Evolutionary conservation across 768 basidiomycete species (phyloP).

Genomic region (Bullera alba): DNA sequence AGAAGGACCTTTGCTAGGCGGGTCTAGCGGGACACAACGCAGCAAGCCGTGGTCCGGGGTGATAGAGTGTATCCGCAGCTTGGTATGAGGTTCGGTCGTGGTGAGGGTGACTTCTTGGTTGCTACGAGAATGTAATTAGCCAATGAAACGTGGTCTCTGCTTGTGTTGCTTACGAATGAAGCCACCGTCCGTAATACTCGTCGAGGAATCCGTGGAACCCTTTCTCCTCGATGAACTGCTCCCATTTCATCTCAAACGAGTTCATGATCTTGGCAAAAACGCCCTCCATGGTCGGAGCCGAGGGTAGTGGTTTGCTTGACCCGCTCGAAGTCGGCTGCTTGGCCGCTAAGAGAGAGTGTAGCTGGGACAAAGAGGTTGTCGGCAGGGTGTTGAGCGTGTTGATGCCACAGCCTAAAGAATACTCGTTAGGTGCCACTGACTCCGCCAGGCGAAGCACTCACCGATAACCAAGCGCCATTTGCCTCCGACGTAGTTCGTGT

Average conservation of each 20-base stretch:
- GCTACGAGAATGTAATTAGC: constrained; percentile 5
- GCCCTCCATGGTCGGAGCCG: constrained; percentile 60
- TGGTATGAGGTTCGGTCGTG: constrained; percentile 61
- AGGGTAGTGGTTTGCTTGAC: constrained; percentile 30
- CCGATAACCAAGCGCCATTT: constrained; percentile 74
- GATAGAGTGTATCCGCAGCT: constrained; percentile 74
- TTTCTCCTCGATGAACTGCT: constrained; percentile 56
- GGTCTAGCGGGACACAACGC: constrained; percentile 54
- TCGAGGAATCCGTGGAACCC: constrained; percentile 79
- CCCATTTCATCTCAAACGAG: constrained; percentile 74
- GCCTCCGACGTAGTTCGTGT: constrained; percentile 69
- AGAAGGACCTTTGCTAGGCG: not conserved
- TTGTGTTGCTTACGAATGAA: constrained; percentile 69
- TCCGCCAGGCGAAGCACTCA: constrained; percentile 46
- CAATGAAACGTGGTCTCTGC: not conserved
- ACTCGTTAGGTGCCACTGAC: not conserved
- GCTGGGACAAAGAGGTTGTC: constrained; percentile 69
- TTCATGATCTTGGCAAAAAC: constrained; percentile 68
- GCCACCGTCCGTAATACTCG: constrained; percentile 72
- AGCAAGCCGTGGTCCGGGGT: constrained; percentile 81
- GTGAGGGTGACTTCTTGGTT: constrained; percentile 60
- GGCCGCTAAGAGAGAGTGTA: constrained; percentile 49
- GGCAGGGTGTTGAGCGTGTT: constrained; percentile 79
- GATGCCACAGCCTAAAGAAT: constrained; percentile 67
- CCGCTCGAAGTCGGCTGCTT: constrained; percentile 6